Base-by-base conservation (phyloP, 1,139 yeast species). In the Candida freyschussii region DNA sequence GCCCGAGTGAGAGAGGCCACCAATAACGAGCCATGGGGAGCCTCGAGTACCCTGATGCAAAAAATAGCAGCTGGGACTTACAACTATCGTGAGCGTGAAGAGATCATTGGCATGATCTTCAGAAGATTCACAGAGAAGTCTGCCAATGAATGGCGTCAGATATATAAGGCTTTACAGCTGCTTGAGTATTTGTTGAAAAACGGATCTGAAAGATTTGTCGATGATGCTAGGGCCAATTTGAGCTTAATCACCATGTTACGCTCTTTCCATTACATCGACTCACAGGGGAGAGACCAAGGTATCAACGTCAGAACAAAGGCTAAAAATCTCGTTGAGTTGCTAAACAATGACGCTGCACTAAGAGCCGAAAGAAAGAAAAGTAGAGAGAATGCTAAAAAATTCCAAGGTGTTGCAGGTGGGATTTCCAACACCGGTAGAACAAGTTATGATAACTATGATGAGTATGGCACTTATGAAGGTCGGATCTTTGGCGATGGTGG, bases 11-110 rank as follows among this genome's bases (percentile, higher is more conserved):
- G 98, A 43, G 97, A 91, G 59, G 97, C 97, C 29, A 91, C 98
- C 36, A 91, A 91, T 58, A 91, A 91, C 57, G 99, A 91, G 60
- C 98, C 98, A 3, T 91, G 99, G 99, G 98, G 98, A n/a, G 94
- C 96, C 4, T 78, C 95, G 2, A 74, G 93, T 5, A 75, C 95
- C 3, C 64, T 84, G 55, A 91, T 93, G 97, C 83, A 81, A 42
- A 93, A 87, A 55, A 91, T 93, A 50, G 93, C 98, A 6, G 83
- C 87, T 21, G 97, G 95, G 2, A 91, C 98, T 6, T 85, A 85
- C 61, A 85, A 84, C 60, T 83, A 83, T 53, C 65, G 86, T 44
- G 93, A 82, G 51, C 62, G 94, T 40, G 89, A 81, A 52, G 94
- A 82, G 53, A 75, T 82, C 40, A 63, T 78, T 32, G 77, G 82